Conservation (phyloP, 1,284 basidiomycete genomes). For the Vanrija pseudolonga region DNA sequence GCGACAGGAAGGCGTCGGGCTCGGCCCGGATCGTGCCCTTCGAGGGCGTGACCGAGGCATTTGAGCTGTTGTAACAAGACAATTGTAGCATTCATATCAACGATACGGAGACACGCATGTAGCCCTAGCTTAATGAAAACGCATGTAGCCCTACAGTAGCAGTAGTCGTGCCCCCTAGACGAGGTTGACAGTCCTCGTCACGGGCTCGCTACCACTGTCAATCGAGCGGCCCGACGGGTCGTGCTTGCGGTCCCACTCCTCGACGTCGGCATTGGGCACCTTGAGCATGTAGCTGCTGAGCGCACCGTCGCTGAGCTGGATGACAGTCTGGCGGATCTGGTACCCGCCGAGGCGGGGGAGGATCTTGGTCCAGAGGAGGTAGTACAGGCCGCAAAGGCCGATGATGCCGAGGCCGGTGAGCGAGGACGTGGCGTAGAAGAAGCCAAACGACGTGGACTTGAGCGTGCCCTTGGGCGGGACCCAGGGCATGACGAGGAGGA, state of each 20-base stretch:
- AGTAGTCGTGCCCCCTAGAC: too few relatives aligned
- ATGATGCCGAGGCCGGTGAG: slow-evolving; percentile 34
- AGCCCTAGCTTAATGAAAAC: too few relatives aligned
- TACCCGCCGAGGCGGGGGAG: slow-evolving; percentile 45
- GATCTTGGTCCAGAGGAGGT: slow-evolving; percentile 43
- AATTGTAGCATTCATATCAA: too few relatives aligned
- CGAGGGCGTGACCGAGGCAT: neutral
- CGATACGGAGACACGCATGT: too few relatives aligned
- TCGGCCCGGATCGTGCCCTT: slow-evolving; percentile 4
- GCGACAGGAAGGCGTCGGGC: slow-evolving; percentile 8
- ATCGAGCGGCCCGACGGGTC: slow-evolving; percentile 12
- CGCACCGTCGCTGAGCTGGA: slow-evolving; percentile 36
- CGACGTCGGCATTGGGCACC: slow-evolving; percentile 17
- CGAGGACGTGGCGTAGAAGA: slow-evolving; percentile 47
- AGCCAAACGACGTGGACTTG: slow-evolving; percentile 35
- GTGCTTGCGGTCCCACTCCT: slow-evolving; percentile 22
- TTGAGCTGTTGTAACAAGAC: neutral
- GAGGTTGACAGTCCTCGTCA: too few relatives aligned
- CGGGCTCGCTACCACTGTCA: too few relatives aligned
- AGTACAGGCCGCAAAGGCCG: slow-evolving; percentile 43
- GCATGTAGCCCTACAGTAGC: too few relatives aligned
- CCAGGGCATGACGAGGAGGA: slow-evolving; percentile 55
- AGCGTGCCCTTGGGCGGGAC: slow-evolving; percentile 42
- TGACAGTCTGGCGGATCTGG: slow-evolving; percentile 41
- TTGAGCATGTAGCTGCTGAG: slow-evolving; percentile 15